These are phyloP conservation scores for Thecaphora thlaspeos DNA, from an alignment of 1,284 basidiomycete genomes.

Conservation along the genomic window DNA sequence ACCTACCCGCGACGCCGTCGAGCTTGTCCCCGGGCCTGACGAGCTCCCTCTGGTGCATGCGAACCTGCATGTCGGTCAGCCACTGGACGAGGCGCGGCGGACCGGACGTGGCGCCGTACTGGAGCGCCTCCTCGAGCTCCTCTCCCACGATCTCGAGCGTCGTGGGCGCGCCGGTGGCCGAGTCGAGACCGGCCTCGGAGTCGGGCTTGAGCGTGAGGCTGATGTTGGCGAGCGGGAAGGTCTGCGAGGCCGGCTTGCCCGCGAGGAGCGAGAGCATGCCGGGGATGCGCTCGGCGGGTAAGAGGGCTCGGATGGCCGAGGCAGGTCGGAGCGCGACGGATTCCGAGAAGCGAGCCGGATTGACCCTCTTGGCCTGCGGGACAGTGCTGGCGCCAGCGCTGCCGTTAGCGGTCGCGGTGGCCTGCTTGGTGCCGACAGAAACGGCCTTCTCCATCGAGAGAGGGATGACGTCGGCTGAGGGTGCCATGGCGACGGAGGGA, in stretches of 20 bases:
- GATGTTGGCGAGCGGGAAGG: conserved; percentile 83
- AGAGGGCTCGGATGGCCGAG: conserved; percentile 65
- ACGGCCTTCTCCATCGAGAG: neutral
- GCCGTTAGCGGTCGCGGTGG: no score
- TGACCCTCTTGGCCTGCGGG: conserved; percentile 16
- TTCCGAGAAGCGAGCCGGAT: conserved; percentile 25
- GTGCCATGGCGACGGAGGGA: neutral
- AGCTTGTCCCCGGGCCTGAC: conserved; percentile 33
- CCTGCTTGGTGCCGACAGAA: neutral
- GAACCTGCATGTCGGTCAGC: conserved; percentile 62
- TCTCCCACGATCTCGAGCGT: conserved; percentile 53
- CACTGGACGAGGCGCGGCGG: conserved; percentile 67
- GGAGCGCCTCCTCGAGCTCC: conserved; percentile 55
- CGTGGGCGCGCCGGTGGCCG: conserved; percentile 12
- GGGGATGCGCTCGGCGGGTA: conserved; percentile 73
- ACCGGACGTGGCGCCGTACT: conserved; percentile 70
- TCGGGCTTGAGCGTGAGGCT: conserved; percentile 61
- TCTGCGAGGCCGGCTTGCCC: conserved; percentile 75
- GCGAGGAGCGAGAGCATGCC: conserved; percentile 76
- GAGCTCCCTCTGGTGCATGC: conserved; percentile 69
- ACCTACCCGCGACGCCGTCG: conserved; percentile 25
- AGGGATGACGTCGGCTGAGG: neutral
- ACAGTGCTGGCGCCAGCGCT: conserved; percentile 8
- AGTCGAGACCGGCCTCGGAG: conserved; percentile 16
- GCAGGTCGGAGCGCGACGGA: conserved; percentile 17